These are phyloP conservation scores for Botrytis porri DNA, from an alignment of 2,329 filamentous ascomycete genomes.

Conservation along the genomic window DNA sequence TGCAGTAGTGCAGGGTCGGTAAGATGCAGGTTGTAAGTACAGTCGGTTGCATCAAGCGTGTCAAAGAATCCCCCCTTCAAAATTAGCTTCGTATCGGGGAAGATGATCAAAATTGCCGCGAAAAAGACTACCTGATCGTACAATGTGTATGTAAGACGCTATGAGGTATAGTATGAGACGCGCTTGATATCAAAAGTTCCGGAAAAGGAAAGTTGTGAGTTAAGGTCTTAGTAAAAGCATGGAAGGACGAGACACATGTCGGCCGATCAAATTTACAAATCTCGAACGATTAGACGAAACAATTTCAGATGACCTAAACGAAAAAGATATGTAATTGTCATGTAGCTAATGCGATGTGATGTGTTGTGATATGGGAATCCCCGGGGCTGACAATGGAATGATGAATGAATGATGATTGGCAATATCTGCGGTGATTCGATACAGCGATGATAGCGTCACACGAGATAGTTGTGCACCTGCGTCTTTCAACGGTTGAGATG, in stretches of 20 bases:
- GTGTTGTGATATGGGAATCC: not conserved
- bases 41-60: constrained; percentile 9
- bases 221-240: not conserved
- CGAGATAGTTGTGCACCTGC: not conserved
- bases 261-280: constrained; percentile 4
- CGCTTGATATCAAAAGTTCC: not conserved
- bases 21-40: constrained; percentile 2
- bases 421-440: constrained; percentile 9
- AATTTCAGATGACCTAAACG: not conserved
- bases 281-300: constrained; percentile 3
- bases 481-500: not conserved
- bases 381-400: not conserved
- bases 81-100: not conserved
- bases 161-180: not conserved
- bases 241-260: constrained; percentile 4
- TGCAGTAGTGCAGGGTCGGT: constrained; percentile 7
- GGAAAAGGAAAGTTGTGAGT: not conserved
- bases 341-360: constrained; percentile 3
- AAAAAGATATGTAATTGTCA: not conserved
- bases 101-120: constrained; percentile 2
- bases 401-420: not conserved
- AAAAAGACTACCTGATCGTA: not conserved
- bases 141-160: not conserved
- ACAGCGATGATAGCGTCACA: not conserved
- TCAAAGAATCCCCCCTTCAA: not conserved